Percentiles rank a stretch among this genome's conserved stretches.
Conservation (phyloP, 2,329 filamentous ascomycete genomes). For the Hymenoscyphus repandus region DNA sequence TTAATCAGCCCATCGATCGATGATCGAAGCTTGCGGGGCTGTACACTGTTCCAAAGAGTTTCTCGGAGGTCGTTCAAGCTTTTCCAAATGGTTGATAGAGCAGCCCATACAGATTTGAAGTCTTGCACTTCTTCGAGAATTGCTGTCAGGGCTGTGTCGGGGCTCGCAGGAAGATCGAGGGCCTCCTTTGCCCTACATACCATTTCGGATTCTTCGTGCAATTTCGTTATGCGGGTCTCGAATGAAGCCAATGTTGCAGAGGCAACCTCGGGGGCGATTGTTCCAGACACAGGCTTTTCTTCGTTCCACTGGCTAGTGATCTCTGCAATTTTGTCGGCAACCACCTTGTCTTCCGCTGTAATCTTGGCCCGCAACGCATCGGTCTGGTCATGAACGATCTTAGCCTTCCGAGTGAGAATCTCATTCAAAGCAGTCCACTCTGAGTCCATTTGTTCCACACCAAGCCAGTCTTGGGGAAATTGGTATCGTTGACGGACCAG, state of each 20-base stretch:
- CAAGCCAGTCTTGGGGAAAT: constrained; percentile 88
- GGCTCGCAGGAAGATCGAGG: constrained; percentile 75
- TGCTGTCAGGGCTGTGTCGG: constrained; percentile 75
- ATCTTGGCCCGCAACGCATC: constrained; percentile 95
- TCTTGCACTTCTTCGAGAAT: constrained; percentile 96
- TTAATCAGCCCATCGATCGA: constrained; percentile 90
- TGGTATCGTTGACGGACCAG: constrained; percentile 89
- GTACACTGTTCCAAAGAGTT: constrained; percentile 88
- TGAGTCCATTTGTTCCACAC: constrained; percentile 92
- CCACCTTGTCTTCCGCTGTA: constrained; percentile 83
- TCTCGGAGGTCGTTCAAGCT: constrained; percentile 92
- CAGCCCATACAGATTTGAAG: constrained; percentile 98
- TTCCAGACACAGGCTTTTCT: constrained; percentile 94
- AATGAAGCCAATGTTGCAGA: constrained; percentile 78
- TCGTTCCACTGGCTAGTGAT: constrained; percentile 87
- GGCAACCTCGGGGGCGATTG: constrained; percentile 83
- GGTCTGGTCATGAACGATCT: constrained; percentile 93
- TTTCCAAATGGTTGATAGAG: constrained; percentile 92
- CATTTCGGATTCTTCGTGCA: constrained; percentile 87
- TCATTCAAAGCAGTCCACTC: constrained; percentile 95
- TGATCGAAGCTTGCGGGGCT: constrained; percentile 85
- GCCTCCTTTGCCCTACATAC: constrained; percentile 96
- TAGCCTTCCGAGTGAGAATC: constrained; percentile 83
- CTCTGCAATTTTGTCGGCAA: constrained; percentile 81
- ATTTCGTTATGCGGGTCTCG: constrained; percentile 74